These are phyloP conservation scores for Backusella sp. DNA, from an alignment of 192 early-diverging fungal genomes.

Conservation along the genomic window DNA sequence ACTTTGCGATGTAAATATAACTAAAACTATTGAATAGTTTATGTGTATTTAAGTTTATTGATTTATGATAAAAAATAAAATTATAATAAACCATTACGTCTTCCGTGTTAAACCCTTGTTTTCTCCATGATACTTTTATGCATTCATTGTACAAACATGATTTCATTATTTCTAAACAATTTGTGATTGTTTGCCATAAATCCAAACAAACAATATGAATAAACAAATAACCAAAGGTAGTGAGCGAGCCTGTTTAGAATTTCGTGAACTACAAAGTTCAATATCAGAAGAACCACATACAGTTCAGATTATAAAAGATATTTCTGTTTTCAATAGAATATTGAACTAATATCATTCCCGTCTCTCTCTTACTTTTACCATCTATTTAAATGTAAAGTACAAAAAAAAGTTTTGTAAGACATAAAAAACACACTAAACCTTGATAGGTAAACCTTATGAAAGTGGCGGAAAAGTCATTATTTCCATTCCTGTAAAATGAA, in stretches of 20 bases:
- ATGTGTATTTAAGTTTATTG: no score
- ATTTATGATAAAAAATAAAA: no score
- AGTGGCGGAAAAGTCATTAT: background rate
- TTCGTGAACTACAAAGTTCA: background rate
- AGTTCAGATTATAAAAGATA: background rate
- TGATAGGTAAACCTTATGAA: background rate
- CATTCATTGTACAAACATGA: no score
- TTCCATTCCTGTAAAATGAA: constrained; percentile 2
- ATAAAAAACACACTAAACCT: background rate
- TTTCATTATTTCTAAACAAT: no score
- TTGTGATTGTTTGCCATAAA: background rate
- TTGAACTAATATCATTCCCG: background rate
- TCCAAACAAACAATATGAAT: background rate
- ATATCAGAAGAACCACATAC: background rate
- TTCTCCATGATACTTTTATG: no score
- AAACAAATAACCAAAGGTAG: background rate
- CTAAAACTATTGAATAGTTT: no score
- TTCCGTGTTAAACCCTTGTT: no score
- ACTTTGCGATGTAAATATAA: no score
- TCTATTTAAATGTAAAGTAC: no score
- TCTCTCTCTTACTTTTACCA: background rate
- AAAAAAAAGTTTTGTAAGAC: constrained; percentile 1
- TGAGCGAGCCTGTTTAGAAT: background rate
- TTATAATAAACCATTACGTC: no score
- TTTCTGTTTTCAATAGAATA: background rate